phyloP scores from a whole-genome alignment of 768 basidiomycete species.

The Calocybe indica region DNA sequence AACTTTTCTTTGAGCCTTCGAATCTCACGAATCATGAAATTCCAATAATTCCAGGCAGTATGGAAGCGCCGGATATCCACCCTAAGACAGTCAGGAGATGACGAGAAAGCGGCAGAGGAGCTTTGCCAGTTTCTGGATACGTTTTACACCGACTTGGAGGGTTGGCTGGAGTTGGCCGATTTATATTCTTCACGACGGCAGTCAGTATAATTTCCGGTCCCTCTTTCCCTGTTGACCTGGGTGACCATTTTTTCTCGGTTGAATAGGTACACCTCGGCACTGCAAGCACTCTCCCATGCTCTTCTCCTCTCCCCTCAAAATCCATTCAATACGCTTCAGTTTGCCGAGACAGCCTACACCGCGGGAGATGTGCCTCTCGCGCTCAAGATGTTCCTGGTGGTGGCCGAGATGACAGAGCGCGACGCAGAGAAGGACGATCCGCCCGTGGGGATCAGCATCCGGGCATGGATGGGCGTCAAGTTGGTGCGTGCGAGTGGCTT shows the following conservation, averaged over 20 bases:
- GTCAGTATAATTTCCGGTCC: slow-evolving; percentile 34
- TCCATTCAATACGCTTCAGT: slow-evolving; percentile 76
- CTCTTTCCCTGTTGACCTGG: not conserved
- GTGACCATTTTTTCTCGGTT: not conserved
- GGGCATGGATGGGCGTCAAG: slow-evolving; percentile 84
- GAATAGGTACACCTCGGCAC: slow-evolving; percentile 61
- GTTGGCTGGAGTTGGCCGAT: slow-evolving; percentile 82
- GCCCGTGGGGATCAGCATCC: slow-evolving; percentile 50
- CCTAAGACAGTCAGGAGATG: slow-evolving; percentile 52
- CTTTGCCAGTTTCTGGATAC: slow-evolving; percentile 74
- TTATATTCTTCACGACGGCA: slow-evolving; percentile 71
- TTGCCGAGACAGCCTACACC: slow-evolving; percentile 86
- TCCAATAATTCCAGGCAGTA: slow-evolving; percentile 35
- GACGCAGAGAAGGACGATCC: slow-evolving; percentile 38
- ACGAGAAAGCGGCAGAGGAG: slow-evolving; percentile 65
- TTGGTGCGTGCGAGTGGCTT: slow-evolving; percentile 41
- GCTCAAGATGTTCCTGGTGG: slow-evolving; percentile 72
- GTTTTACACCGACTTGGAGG: slow-evolving; percentile 84
- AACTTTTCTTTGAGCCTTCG: not conserved
- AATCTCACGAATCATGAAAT: not conserved
- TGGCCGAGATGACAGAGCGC: slow-evolving; percentile 70
- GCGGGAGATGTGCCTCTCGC: slow-evolving; percentile 69
- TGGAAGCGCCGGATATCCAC: slow-evolving; percentile 85
- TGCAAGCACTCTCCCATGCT: slow-evolving; percentile 76
- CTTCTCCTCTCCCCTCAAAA: slow-evolving; percentile 83